Evolutionary conservation across 331 rosid species (phyloP).

Genomic region (Rhamnella rubrinervis): DNA sequence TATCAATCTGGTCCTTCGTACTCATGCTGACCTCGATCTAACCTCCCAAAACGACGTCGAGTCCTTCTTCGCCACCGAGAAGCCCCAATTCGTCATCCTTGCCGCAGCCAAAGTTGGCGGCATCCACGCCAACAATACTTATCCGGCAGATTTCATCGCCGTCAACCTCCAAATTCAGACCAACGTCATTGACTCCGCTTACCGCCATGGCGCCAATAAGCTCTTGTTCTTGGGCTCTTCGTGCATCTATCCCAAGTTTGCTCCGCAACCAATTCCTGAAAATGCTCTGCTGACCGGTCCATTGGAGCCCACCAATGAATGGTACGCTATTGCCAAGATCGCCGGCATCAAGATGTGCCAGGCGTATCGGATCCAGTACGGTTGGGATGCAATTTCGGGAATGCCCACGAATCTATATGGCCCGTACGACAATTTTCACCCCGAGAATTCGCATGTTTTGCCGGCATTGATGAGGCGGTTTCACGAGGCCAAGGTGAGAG

Average conservation of each 20-base stretch:
- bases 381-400: constrained; percentile 88
- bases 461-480: constrained; percentile 95
- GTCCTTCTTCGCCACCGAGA: constrained; percentile 72
- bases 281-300: constrained; percentile 76
- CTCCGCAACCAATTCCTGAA: constrained; percentile 96
- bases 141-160: constrained; percentile 89
- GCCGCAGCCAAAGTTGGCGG: constrained; percentile 99
- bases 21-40: constrained; percentile 84
- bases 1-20: constrained; percentile 58
- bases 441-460: constrained; percentile 86
- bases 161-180: constrained; percentile 94
- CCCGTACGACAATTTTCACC: constrained; percentile 81
- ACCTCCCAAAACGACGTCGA: constrained; percentile 83
- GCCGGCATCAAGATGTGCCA: constrained; percentile 98
- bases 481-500: constrained; percentile 79
- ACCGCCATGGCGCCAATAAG: constrained; percentile 67
- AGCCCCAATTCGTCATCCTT: constrained; percentile 72
- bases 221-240: constrained; percentile 87
- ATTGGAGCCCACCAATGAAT: constrained; percentile 93
- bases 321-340: constrained; percentile 97
- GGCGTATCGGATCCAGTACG: constrained; percentile 78
- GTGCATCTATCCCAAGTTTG: constrained; percentile 92
- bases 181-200: constrained; percentile 73
- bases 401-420: constrained; percentile 97
- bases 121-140: constrained; percentile 91